These are phyloP conservation scores for Lichtheimia hyalospora DNA, from an alignment of 371 early-diverging fungal species.

Conservation along the genomic window DNA sequence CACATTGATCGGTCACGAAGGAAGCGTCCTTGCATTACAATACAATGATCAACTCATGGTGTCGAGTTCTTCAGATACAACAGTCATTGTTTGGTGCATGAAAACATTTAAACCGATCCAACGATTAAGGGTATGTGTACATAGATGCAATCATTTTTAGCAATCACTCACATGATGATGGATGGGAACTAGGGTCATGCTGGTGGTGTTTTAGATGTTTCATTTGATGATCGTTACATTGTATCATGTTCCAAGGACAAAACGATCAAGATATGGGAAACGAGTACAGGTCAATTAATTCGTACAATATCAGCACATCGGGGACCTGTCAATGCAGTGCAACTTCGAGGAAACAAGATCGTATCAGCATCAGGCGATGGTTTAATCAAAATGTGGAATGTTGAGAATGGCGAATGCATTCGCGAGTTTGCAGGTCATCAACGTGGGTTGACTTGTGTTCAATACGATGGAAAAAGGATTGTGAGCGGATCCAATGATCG, in stretches of 20 bases:
- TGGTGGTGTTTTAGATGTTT: slow-evolving; percentile 78
- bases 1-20: slow-evolving; percentile 84
- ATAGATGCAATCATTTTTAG: not conserved
- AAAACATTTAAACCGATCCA: slow-evolving; percentile 38
- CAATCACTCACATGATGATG: not conserved
- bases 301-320: slow-evolving; percentile 79
- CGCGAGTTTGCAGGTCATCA: slow-evolving; percentile 72
- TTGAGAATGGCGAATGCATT: slow-evolving; percentile 65
- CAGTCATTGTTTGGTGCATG: slow-evolving; percentile 89
- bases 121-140: slow-evolving; percentile 44
- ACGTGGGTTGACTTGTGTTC: slow-evolving; percentile 93
- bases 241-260: slow-evolving; percentile 94
- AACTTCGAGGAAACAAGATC: slow-evolving; percentile 64
- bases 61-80: slow-evolving; percentile 91
- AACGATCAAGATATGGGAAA: slow-evolving; percentile 88
- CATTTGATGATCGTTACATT: slow-evolving; percentile 72
- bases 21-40: slow-evolving; percentile 89
- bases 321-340: slow-evolving; percentile 90
- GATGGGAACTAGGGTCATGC: slow-evolving; percentile 57
- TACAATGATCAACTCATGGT: slow-evolving; percentile 80
- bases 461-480: slow-evolving; percentile 86
- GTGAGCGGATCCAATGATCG: slow-evolving; percentile 96
- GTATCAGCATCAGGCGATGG: slow-evolving; percentile 91
- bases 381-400: slow-evolving; percentile 87
- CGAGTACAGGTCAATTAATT: slow-evolving; percentile 51